These are phyloP conservation scores for Pichiaceae sp. DNA, from an alignment of 1,139 yeast genomes.

Conservation along the genomic window DNA sequence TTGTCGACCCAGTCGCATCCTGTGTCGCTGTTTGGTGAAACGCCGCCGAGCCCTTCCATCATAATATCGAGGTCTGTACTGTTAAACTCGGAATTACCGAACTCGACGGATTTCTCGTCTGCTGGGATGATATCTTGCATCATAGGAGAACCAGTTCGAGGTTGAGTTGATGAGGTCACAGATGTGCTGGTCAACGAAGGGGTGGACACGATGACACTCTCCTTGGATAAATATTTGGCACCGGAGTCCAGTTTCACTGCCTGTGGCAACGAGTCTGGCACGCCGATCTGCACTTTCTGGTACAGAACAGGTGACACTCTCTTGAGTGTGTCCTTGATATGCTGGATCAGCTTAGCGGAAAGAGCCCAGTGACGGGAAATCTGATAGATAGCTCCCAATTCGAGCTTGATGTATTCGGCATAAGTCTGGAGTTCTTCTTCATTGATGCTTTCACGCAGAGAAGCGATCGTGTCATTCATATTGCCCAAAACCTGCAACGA, in stretches of 20 bases:
- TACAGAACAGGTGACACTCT: constrained; percentile 23
- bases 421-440: constrained; percentile 33
- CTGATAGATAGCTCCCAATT: constrained; percentile 37
- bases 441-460: constrained; percentile 17
- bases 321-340: constrained; percentile 31
- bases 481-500: constrained; percentile 13
- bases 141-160: neutral
- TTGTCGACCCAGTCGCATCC: constrained; percentile 51
- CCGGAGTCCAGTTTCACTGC: neutral
- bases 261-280: constrained; percentile 13
- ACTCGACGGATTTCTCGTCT: neutral
- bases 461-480: constrained; percentile 4
- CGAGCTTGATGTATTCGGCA: constrained; percentile 39
- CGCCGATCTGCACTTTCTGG: constrained; percentile 17
- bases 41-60: constrained; percentile 9
- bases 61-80: constrained; percentile 18
- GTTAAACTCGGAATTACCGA: constrained; percentile 5
- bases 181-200: neutral
- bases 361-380: constrained; percentile 41
- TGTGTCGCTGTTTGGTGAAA: constrained; percentile 35
- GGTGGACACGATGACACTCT: neutral
- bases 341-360: constrained; percentile 36
- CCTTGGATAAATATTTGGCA: neutral
- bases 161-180: neutral
- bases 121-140: neutral